These are phyloP conservation scores for Stachybotrys chartarum DNA, from an alignment of 2,329 filamentous ascomycete species.

Conservation along the genomic window DNA sequence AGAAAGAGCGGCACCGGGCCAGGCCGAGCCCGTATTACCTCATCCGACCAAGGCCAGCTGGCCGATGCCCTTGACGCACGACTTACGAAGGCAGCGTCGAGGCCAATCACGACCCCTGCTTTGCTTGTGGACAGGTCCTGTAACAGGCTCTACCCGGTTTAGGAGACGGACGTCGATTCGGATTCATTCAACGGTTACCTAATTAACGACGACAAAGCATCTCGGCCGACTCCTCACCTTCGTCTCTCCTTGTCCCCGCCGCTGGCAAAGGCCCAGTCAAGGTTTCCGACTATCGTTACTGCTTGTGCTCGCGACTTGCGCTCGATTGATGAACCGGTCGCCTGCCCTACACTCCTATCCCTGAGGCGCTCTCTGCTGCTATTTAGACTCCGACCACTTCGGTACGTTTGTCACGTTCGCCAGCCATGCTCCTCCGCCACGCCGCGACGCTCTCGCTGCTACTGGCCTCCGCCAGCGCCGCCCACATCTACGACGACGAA, in stretches of 20 bases:
- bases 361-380: background rate
- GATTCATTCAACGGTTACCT: too few species aligned
- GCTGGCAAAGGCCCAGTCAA: background rate
- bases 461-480: constrained; percentile 18
- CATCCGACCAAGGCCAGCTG: background rate
- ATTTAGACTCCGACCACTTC: background rate
- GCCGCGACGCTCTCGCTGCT: constrained; percentile 23
- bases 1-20: background rate
- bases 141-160: background rate
- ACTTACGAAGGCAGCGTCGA: background rate
- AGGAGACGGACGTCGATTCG: background rate
- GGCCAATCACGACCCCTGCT: background rate
- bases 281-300: background rate
- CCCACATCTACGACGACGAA: constrained; percentile 23
- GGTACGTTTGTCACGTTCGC: background rate
- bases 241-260: background rate
- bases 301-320: background rate
- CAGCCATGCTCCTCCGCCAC: constrained; percentile 18
- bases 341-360: background rate
- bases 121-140: background rate
- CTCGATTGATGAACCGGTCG: background rate
- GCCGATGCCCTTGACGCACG: too few species aligned
- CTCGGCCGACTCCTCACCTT: background rate
- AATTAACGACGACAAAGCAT: background rate
- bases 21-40: background rate